These are phyloP conservation scores for Boletus reticuloceps DNA, from an alignment of 768 basidiomycete species.

Conservation along the genomic window DNA sequence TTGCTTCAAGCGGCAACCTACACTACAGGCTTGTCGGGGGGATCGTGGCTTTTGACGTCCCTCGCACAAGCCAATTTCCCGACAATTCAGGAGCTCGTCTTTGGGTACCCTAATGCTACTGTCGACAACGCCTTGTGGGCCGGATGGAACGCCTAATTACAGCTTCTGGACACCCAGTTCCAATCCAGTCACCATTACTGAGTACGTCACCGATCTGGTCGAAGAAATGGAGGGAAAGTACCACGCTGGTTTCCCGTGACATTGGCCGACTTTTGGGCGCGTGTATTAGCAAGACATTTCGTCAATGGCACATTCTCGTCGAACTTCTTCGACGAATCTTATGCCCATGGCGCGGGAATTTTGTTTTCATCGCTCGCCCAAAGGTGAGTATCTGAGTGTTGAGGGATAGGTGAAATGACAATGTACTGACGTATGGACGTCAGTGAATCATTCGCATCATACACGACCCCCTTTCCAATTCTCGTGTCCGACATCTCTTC, in stretches of 20 bases:
- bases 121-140: slow-evolving; percentile 25
- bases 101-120: slow-evolving; percentile 26
- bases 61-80: slow-evolving; percentile 41
- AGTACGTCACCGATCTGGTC: slow-evolving; percentile 19
- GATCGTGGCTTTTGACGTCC: slow-evolving; percentile 38
- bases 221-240: slow-evolving; percentile 31
- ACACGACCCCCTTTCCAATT: slow-evolving; percentile 40
- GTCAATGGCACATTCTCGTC: slow-evolving; percentile 34
- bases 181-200: slow-evolving; percentile 8
- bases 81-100: slow-evolving; percentile 35
- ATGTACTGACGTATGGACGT: neutral
- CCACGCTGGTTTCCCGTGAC: slow-evolving; percentile 33
- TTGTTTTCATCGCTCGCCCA: slow-evolving; percentile 33
- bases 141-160: slow-evolving; percentile 32
- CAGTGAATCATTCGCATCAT: slow-evolving; percentile 32
- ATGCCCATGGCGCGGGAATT: slow-evolving; percentile 34
- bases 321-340: slow-evolving; percentile 29
- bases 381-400: slow-evolving; percentile 25
- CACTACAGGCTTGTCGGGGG: slow-evolving; percentile 48
- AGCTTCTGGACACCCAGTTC: slow-evolving; percentile 19
- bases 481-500: slow-evolving; percentile 29
- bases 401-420: neutral
- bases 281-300: slow-evolving; percentile 36
- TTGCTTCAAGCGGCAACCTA: slow-evolving; percentile 54
- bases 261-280: slow-evolving; percentile 27